These are phyloP conservation scores for Penicillium sp. DNA, from an alignment of 2,329 filamentous ascomycete genomes.

Conservation along the genomic window DNA sequence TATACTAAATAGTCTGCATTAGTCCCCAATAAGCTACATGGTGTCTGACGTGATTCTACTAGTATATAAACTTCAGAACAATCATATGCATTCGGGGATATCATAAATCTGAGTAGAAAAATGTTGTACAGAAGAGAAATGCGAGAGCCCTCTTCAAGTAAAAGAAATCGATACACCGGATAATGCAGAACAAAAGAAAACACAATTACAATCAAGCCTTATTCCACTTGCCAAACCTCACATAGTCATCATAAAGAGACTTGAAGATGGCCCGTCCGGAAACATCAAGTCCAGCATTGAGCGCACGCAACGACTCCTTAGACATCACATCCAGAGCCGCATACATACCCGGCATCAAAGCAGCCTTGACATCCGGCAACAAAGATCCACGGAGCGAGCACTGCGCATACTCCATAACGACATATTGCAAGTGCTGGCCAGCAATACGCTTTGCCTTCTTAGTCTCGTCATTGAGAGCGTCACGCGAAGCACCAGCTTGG, in stretches of 20 bases:
- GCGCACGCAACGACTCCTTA: conserved; percentile 49
- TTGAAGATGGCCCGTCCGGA: conserved; percentile 55
- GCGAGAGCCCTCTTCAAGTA: not conserved
- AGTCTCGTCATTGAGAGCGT: conserved; percentile 58
- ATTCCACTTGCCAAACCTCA: conserved; percentile 49
- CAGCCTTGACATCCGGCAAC: conserved; percentile 53
- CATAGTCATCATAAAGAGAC: conserved; percentile 54
- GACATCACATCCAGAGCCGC: conserved; percentile 55
- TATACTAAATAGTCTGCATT: too few relatives aligned
- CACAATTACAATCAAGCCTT: conserved; percentile 33
- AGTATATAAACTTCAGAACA: not conserved
- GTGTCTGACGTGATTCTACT: not conserved
- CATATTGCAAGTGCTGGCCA: conserved; percentile 57
- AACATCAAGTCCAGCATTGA: conserved; percentile 54
- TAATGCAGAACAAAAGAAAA: conserved; percentile 4
- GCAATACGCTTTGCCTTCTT: conserved; percentile 60
- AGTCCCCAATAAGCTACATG: too few relatives aligned
- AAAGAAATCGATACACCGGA: not conserved
- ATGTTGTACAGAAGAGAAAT: conserved; percentile 16
- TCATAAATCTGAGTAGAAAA: conserved; percentile 22
- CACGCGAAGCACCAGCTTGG: conserved; percentile 36
- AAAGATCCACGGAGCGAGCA: conserved; percentile 53
- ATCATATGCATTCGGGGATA: conserved; percentile 28
- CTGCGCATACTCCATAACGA: conserved; percentile 58
- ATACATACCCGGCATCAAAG: conserved; percentile 54